A percentile compares a stretch with the other conserved stretches of the same genome.
phyloP scores from a whole-genome alignment of 192 early-diverging fungal genomes.

The Backusella psychrophila region DNA sequence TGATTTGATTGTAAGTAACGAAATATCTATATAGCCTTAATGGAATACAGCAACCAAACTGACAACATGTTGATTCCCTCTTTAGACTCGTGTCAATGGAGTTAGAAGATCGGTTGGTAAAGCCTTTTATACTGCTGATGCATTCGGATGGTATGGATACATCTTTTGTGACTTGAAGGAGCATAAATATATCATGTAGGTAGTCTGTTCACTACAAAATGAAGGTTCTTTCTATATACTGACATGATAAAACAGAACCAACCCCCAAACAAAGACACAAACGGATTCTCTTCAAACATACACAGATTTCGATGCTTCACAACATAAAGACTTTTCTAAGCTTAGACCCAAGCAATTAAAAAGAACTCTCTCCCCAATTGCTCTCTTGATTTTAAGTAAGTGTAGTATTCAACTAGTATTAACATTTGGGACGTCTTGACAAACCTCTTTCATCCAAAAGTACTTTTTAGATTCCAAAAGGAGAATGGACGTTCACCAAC shows the following conservation, averaged over 20 bases:
- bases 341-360: slow-evolving; percentile 41
- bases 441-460: slow-evolving; percentile 18
- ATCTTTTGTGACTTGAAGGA: slow-evolving; percentile 79
- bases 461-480: slow-evolving; percentile 40
- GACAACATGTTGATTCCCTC: neutral
- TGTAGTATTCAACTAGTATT: neutral
- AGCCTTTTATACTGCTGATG: slow-evolving; percentile 65
- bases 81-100: slow-evolving; percentile 53
- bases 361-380: slow-evolving; percentile 45
- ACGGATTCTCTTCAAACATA: slow-evolving; percentile 38
- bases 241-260: slow-evolving; percentile 16
- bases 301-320: slow-evolving; percentile 32
- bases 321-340: slow-evolving; percentile 39
- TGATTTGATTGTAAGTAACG: slow-evolving; percentile 39
- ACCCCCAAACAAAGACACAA: slow-evolving; percentile 38
- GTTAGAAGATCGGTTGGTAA: slow-evolving; percentile 57
- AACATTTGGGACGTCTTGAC: neutral
- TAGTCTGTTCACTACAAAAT: no score
- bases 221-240: no score
- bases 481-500: slow-evolving; percentile 25
- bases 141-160: slow-evolving; percentile 77
- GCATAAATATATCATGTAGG: slow-evolving; percentile 61
- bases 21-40: no score
- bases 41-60: no score
- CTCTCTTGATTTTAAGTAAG: slow-evolving; percentile 53